Evolutionary conservation across 2,329 filamentous ascomycete genomes (phyloP).

Genomic region (Cercospora zeina): DNA sequence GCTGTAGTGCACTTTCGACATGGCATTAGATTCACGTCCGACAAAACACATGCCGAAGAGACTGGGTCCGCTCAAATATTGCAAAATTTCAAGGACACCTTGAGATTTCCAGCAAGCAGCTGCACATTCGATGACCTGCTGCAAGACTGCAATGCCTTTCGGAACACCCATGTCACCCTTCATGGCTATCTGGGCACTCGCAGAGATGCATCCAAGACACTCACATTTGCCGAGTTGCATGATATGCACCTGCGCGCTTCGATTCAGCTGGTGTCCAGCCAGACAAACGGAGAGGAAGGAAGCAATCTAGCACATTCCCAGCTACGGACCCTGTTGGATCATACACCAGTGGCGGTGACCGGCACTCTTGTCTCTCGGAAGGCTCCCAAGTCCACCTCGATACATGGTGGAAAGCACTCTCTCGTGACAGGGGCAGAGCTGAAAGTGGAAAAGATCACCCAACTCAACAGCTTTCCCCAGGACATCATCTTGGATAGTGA

Average conservation of each 20-base stretch:
- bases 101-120: constrained; percentile 51
- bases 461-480: constrained; percentile 71
- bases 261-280: constrained; percentile 40
- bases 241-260: constrained; percentile 46
- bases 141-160: constrained; percentile 28
- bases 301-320: constrained; percentile 32
- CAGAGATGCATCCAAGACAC: constrained; percentile 65
- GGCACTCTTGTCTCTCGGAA: constrained; percentile 52
- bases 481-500: constrained; percentile 75
- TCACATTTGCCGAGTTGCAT: constrained; percentile 67
- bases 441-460: constrained; percentile 60
- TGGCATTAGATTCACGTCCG: constrained; percentile 2
- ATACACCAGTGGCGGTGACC: constrained; percentile 57
- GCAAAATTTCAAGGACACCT: constrained; percentile 37
- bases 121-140: constrained; percentile 40
- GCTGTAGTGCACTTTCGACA: neutral
- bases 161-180: constrained; percentile 52
- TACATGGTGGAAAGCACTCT: neutral
- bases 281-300: constrained; percentile 33
- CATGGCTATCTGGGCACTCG: constrained; percentile 73
- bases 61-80: constrained; percentile 5
- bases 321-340: constrained; percentile 32
- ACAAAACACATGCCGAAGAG: neutral
- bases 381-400: constrained; percentile 36
- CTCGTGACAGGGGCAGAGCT: constrained; percentile 43